Evolutionary conservation across 2,329 filamentous ascomycete genomes (phyloP), one percentile per base, ranked within the genome.

Genomic region (Bertia moriformis): DNA sequence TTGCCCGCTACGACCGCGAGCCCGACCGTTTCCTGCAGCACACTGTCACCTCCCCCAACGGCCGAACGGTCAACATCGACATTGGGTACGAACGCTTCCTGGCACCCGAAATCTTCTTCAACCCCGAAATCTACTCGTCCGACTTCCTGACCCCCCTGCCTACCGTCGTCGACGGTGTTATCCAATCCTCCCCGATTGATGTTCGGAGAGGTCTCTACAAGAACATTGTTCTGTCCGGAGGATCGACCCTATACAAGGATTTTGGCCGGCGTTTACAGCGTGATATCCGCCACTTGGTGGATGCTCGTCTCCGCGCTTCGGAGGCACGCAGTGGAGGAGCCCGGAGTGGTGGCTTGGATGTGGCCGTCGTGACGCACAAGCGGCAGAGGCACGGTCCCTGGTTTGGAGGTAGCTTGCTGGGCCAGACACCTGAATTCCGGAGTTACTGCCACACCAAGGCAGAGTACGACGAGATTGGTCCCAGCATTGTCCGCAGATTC

Each of bases 21-120:
- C 83, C 86, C 42, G 85, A 85, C 50, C 78, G 87, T 37, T 94
- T 98, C 64, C 71, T 82, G 51, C 86, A 94, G 64, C 88, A 98
- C 61, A 78, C 81, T 15, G 87, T 95, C 42, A 78, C 76, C 41
- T 79, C 91, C 43, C 81, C 87, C 18, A 89, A 88, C 49, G 91
- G 91, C 45, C 81, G 83, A 49, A 78, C 83, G 49, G 79, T 89
- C 17, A 73, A 69, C 2, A 86, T 98, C 37, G 93, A 98, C 52
- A 84, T 98, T 39, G 91, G 91, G 39, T 98, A 96, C 63, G 91
- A 98, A 61, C 83, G 91, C 22, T 98, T 98, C 71, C 71, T 98
- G 43, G 91, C 91, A 2, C 93, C 93, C 18, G 91, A 98, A 61
- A 98, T 98, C 55, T 98, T 98, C 65, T 98, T 98, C 76, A 98